Base-by-base conservation (phyloP, 768 basidiomycete species). In the Hericium rajendrae region DNA sequence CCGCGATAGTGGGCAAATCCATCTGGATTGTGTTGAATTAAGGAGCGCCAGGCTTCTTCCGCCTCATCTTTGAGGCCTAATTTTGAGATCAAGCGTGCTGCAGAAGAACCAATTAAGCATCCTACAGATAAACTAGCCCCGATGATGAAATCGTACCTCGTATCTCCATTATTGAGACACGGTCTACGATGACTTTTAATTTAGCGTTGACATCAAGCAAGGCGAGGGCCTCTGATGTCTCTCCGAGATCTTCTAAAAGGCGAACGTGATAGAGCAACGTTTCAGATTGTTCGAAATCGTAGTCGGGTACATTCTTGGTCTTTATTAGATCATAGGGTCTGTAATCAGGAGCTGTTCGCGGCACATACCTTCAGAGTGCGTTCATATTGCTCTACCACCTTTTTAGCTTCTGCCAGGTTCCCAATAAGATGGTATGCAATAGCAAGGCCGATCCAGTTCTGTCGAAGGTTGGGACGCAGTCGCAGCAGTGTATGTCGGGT, bases 381-480 rank as follows among this genome's bases (percentile, higher is more conserved):
- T 60, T 85, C 78, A 65, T 92, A 90, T 49, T 84, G 80, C 56
- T 89, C 83, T 28, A 95, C 69, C 1, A 90, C 81, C 28, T 80
- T 80, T 65, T 79, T 80, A 2, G 93, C 85, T 63, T 90, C 86
- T 11, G 69, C 64, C 3, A 82, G 69, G 60, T 94, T 85, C 6
- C 87, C 86, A 57, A 84, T 88, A 15, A 98, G 77, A 65, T 92
- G 87, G 69, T 91, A 86, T 3, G 94, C 93, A 26, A 98, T 81
- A 13, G 92, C 92, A 50, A 94, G 76, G 2, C 81, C 90, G 54
- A 93, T 72, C 97, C 97, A 99, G 68, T 94, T 88, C 57, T 87
- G 81, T 8, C 94, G 88, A 16, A 88, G 72, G 55, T 84, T 83
- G 0, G 95, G 94, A 13, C 94, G 84, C 13, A 92, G 69, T 57